Conservation (phyloP, 768 basidiomycete species). For the Pleurotus cornucopiae region DNA sequence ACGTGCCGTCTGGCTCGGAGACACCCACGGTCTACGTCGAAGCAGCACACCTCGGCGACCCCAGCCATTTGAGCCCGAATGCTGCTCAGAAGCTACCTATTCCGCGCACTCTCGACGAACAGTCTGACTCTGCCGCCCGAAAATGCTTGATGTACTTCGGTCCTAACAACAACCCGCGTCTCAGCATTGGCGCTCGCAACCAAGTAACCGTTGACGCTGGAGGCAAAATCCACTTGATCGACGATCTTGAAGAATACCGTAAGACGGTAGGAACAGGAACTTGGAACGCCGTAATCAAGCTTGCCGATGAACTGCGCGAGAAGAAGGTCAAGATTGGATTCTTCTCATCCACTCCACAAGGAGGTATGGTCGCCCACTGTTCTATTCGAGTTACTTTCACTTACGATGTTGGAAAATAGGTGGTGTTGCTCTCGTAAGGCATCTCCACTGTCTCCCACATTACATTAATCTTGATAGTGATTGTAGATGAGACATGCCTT, state of each 20-base stretch:
- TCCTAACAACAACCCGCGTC: conserved; percentile 78
- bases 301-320: conserved; percentile 80
- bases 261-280: conserved; percentile 68
- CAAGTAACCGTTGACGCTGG: conserved; percentile 85
- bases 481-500: conserved; percentile 88
- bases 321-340: conserved; percentile 89
- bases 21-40: conserved; percentile 72
- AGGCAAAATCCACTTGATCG: conserved; percentile 82
- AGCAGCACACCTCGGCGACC: conserved; percentile 41
- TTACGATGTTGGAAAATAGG: conserved; percentile 35
- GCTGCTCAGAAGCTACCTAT: conserved; percentile 63
- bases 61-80: conserved; percentile 32
- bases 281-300: conserved; percentile 79
- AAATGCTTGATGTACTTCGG: conserved; percentile 83
- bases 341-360: conserved; percentile 95
- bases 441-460: background rate
- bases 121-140: conserved; percentile 82
- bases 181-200: conserved; percentile 78
- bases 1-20: conserved; percentile 71
- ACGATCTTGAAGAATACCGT: conserved; percentile 75
- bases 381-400: no score
- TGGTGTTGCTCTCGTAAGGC: conserved; percentile 85
- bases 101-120: conserved; percentile 74
- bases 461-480: background rate
- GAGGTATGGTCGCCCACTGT: conserved; percentile 46